Base-by-base conservation (phyloP, 495 filamentous ascomycete genomes). In the Ramalina intermedia region DNA sequence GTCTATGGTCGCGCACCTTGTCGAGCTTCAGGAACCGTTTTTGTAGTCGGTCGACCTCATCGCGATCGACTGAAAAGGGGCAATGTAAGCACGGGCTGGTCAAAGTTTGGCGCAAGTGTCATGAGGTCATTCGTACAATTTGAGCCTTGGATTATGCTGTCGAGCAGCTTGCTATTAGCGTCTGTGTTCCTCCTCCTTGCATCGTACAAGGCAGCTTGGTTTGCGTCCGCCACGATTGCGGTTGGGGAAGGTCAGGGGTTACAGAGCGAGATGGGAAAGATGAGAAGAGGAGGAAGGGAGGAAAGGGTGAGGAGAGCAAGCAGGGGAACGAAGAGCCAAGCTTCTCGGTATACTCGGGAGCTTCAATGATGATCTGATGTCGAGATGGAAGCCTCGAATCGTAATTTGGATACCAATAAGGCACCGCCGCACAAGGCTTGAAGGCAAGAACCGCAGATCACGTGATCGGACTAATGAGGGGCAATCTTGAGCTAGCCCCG, bases 1-100 rank as follows among this genome's bases (percentile, higher is more conserved):
- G 7, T 24, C 13, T 39, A 29, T 6, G 37, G 12, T 41, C 43
- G 50, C 69, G 47, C 61, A 90, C 90, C 78, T 95, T 98, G 65
- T 98, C 91, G 40, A 98, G 74, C 65, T 99, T 99, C 90, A 96
- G 96, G 61, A 99, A 99, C 48, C 90, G 76, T 69, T 96, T 99
- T 55, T 87, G 79, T 54, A 99, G 72, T 52, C 93, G 74, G 58
- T 96, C 91, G 24, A 99, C 88, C 63, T 99, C 91, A 57, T 96
- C 91, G 56, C 84, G 78, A 68, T 99, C 85, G 72, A 99, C 91
- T 99, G 59, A 53, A 42, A 37, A 53, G 43, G 21, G 43, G 43
- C 13, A 47, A 29, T 37, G 46, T 45, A 43, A 53, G 43, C 27
- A 37, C 17, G 23, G 24, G 37, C 26, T 3, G n/a, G 17, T 27